Base-by-base conservation (phyloP, 2,329 filamentous ascomycete species). In the Paraphoma chrysanthemicola region DNA sequence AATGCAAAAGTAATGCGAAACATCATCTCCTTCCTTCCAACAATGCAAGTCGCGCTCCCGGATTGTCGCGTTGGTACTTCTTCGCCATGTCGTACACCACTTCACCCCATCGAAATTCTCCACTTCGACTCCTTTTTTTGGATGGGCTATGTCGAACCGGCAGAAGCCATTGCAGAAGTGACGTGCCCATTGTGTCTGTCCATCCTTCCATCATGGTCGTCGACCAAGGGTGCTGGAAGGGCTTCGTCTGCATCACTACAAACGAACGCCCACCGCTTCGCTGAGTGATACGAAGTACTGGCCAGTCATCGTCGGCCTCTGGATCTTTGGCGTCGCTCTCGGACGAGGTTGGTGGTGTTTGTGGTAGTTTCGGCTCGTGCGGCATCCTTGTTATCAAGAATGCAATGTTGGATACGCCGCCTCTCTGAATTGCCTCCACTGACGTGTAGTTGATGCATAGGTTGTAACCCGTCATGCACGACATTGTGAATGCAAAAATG, bases 151-250 rank as follows among this genome's bases (percentile, higher is more conserved):
- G 83, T 54, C 82, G 86, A 33, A 96, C 74, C 0, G 94, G 94
- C 1, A 97, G 77, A 11, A 97, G 70, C 93, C 93, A 98, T 57
- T 97, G 90, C 12, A 89, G 58, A 2, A 88, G 62, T 17, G 79
- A 85, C 45, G 84, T 78, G 0, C 94, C 94, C 88, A 99, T 92
- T 23, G 97, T 86, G 12, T 89, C 85, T 62, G 87, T 86, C 78
- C 93, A 89, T 70, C 98, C 98, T 29, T 81, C 78, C 59, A 85
- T 82, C 8, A 79, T 78, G 1, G 90, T 91, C 0, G 95, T 79
- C 66, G 96, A 86, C 88, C 92, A 99, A 0, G 92, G 92, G 64
- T 97, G 97, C 65, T 95, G 89, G 9, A 91, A 89, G 0, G 86
- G 83, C 3, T 86, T 81, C 0, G 90, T 91, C 58, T 86, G 84